Percentiles rank a stretch among this genome's conserved stretches.
Evolutionary conservation across 257 asterid genomes (phyloP).

Genomic region (Solanum sparsipilum): DNA sequence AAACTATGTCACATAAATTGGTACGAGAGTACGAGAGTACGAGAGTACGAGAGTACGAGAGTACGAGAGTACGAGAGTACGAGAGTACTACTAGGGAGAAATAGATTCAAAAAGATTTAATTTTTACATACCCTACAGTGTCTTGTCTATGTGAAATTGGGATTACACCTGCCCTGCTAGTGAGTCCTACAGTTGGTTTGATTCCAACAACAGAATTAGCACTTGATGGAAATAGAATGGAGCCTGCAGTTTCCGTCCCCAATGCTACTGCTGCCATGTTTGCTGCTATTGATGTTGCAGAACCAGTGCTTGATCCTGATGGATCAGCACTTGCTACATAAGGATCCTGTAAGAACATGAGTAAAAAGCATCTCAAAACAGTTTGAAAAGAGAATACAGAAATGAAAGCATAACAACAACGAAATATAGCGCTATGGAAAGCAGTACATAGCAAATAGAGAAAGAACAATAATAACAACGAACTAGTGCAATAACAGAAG

Average conservation of each 20-base stretch:
- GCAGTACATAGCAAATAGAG: too few species aligned
- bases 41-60: too few species aligned
- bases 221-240: slow-evolving; percentile 48
- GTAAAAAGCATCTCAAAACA: neutral
- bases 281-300: slow-evolving; percentile 64
- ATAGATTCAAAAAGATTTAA: neutral
- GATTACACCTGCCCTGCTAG: slow-evolving; percentile 56
- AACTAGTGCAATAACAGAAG: too few species aligned
- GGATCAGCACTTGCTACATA: slow-evolving; percentile 29
- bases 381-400: too few species aligned
- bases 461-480: too few species aligned
- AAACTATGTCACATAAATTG: neutral
- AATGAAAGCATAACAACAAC: too few species aligned
- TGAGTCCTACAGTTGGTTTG: slow-evolving; percentile 67
- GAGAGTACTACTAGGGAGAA: neutral
- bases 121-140: slow-evolving; percentile 33
- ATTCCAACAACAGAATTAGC: slow-evolving; percentile 55
- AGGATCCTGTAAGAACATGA: slow-evolving; percentile 43
- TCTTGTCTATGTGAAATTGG: slow-evolving; percentile 61
- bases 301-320: slow-evolving; percentile 66
- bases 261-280: slow-evolving; percentile 50
- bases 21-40: neutral
- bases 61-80: too few species aligned
- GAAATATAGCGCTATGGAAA: too few species aligned
- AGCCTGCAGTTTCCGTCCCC: slow-evolving; percentile 60